phyloP scores from a whole-genome alignment of 345 rosid genomes.

The Isatis tinctoria region DNA sequence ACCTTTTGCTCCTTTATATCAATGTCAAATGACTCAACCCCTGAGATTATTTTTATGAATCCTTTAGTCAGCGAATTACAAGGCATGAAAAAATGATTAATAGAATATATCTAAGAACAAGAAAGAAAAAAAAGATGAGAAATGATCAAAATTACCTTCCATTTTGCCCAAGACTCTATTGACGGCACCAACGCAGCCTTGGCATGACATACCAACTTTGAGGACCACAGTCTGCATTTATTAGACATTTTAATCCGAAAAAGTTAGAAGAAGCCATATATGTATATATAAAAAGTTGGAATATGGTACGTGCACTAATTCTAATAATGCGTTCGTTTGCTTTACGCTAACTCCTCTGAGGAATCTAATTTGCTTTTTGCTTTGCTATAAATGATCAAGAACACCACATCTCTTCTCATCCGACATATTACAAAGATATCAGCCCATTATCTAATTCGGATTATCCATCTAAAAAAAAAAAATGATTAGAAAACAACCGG shows the following conservation, averaged over 20 bases:
- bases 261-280: not conserved
- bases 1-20: slow-evolving; percentile 86
- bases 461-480: too few species aligned
- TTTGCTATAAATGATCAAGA: too few species aligned
- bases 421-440: too few species aligned
- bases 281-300: too few species aligned
- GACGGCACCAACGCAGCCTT: slow-evolving; percentile 87
- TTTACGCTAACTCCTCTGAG: too few species aligned
- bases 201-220: slow-evolving; percentile 88
- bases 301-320: too few species aligned
- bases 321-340: too few species aligned
- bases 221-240: slow-evolving; percentile 70
- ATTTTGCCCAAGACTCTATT: slow-evolving; percentile 82
- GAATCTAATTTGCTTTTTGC: too few species aligned
- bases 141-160: slow-evolving; percentile 62
- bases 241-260: not conserved
- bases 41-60: slow-evolving; percentile 29
- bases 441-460: too few species aligned
- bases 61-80: not conserved
- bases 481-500: too few species aligned
- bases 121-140: not conserved
- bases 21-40: slow-evolving; percentile 77
- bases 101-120: not conserved
- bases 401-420: too few species aligned
- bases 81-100: not conserved